Base-by-base conservation (phyloP, 164 flowering plant genomes). In the Liriodendron chinense region DNA sequence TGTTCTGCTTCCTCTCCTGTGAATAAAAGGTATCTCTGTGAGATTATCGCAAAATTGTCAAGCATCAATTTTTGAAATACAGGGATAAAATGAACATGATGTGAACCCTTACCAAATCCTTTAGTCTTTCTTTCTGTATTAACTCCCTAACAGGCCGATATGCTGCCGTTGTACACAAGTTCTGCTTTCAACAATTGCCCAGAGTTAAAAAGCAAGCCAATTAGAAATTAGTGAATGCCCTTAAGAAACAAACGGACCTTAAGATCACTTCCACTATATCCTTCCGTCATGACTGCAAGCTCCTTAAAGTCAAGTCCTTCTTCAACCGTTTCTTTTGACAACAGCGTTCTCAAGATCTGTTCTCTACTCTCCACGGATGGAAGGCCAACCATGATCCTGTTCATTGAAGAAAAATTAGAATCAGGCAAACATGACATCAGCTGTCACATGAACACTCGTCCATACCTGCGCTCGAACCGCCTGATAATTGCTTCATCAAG, bases 401-500 rank as follows among this genome's bases (percentile, higher is more conserved):
- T 43, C 62, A 73, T 22, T 26, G 62, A 47, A 48, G 21, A 64
- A 28, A 26, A 47, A 21, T 22, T 10, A 48, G 70, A 22, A 24
- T 61, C 24, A n/a, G 20, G 22, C 5, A 8, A 20, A 69, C 16
- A 62, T 13, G 70, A n/a, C 16, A 34, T n/a, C 13, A 8, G 47
- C 22, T 12, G 20, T 13, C 23, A 57, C 20, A 50, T 4, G 53
- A 69, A 18, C 1, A 2, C 23, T 62, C 9, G 47, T 0, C 66
- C 50, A 65, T 86, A 91, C 99, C 99, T 94, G 69, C 97, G 83
- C 77, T 96, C 99, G 72, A 96, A 96, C 64, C 99, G 92, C 75
- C 99, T 86, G 64, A 96, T 96, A 48, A 96, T 96, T 68, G 98
- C 99, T 84, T 96, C 98, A 83, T 96, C 99, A 66, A 96, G 97